Evolutionary conservation across 371 early-diverging fungal species (phyloP), one percentile per base, ranked within the genome.

Genomic region (Sporodiniella umbellata): DNA sequence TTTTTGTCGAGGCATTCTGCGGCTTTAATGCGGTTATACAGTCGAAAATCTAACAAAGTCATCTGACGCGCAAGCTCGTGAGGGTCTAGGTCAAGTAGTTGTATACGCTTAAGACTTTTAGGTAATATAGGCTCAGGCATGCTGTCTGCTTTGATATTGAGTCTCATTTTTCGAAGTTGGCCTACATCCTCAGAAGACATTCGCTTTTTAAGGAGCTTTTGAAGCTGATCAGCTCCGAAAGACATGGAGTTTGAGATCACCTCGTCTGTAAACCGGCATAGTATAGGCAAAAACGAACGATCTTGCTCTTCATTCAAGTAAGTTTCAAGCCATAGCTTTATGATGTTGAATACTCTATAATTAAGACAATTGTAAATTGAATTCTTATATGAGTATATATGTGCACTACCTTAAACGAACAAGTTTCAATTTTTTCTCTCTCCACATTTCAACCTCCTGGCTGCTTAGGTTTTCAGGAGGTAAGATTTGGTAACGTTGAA

Each of bases 271-370:
- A 95, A 95, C 19, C 85, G 72, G 35, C 80, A 75, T 15, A 94
- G 71, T 52, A 66, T 70, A 18, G 87, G 81, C 30, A 95, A 65
- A 15, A 84, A 79, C 3, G 31, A 62, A 14, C 66, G 53, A 45
- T 87, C 89, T 51, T 86, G 80, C 54, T 86, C 86, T 53, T 94
- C 93, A 12, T 86, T 71, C 74, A 87, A 94, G 61, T 87, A 87
- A 42, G 75, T 75, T 54, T 95, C 95, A 6, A 97, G 72, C 98
- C 98, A 97, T 8, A 81, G 79, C 56, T 94, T 93, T 62, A 94
- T 85, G 8, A 94, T 83, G 61, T 93, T 94, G 65, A 86, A 89
- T 2, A 97, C 95, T n/a, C 81, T 73, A 40, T 25, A n/a, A 15
- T 18, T 15, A 24, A 15, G 21, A 31, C 10, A 17, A 21, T 42